Evolutionary conservation across 23 red algal species (phyloP).

Genomic region (Cyanidioschyzon merolae): DNA sequence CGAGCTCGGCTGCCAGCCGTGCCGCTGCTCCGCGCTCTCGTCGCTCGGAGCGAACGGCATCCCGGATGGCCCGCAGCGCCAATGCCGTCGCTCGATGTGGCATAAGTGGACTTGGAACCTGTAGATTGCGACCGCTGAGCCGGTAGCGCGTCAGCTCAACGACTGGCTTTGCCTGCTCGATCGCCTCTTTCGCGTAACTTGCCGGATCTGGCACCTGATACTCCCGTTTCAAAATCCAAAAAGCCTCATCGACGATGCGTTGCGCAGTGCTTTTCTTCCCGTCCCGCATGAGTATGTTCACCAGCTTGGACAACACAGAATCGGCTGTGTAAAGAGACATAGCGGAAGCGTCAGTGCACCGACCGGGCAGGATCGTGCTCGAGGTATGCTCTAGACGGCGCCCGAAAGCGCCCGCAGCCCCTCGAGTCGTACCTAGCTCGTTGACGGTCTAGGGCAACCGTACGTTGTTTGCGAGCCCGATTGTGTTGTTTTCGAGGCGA

Average conservation of each 20-base stretch:
- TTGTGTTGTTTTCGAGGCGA: too few species aligned
- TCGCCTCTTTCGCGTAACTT: slow-evolving; percentile 30
- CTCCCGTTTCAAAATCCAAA: slow-evolving; percentile 27
- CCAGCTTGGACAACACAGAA: slow-evolving; percentile 33
- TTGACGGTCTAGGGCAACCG: too few species aligned
- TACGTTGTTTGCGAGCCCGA: too few species aligned
- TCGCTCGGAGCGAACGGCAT: slow-evolving; percentile 21
- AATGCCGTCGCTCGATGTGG: slow-evolving; percentile 41
- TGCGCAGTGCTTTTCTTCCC: slow-evolving; percentile 47
- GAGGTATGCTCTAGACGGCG: too few species aligned
- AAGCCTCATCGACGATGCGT: slow-evolving; percentile 45
- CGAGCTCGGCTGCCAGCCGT: slow-evolving; percentile 53
- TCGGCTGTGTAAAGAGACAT: slow-evolving; percentile 48
- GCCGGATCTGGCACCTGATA: slow-evolving; percentile 27
- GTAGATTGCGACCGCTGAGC: slow-evolving; percentile 31
- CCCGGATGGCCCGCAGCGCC: slow-evolving; percentile 47
- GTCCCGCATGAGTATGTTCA: slow-evolving; percentile 56
- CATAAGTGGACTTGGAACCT: slow-evolving; percentile 44
- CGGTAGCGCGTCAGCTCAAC: slow-evolving; percentile 41
- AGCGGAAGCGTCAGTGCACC: too few species aligned
- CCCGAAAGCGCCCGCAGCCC: too few species aligned
- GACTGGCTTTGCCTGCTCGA: slow-evolving; percentile 43
- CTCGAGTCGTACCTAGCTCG: too few species aligned
- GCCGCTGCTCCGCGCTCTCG: slow-evolving; percentile 48
- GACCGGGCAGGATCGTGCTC: too few species aligned